Evolutionary conservation across 768 basidiomycete species (phyloP).

Genomic region (Mycena leptocephala): DNA sequence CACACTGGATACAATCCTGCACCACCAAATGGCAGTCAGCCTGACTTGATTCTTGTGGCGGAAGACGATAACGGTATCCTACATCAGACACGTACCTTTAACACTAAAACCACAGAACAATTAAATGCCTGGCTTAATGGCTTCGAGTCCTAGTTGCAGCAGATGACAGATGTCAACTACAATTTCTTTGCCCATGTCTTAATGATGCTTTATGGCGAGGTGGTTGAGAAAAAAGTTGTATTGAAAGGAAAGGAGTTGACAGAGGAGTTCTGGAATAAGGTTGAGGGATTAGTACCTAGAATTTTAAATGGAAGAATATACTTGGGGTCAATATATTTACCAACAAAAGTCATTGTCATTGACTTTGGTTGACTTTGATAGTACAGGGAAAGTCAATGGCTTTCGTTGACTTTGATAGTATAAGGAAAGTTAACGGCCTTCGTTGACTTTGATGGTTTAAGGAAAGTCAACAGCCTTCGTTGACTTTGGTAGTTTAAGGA

Average conservation of each 20-base stretch:
- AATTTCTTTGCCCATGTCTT: background rate
- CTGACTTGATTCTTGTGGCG: conserved; percentile 27
- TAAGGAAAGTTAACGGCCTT: too few species aligned
- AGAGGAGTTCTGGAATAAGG: background rate
- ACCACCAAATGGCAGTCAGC: conserved; percentile 35
- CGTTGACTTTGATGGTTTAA: too few species aligned
- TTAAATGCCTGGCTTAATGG: background rate
- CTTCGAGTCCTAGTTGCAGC: too few species aligned
- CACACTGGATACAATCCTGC: conserved; percentile 28
- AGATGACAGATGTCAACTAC: background rate
- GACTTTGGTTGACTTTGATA: background rate
- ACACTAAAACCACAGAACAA: conserved; percentile 25
- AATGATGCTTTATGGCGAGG: background rate
- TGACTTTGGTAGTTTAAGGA: too few species aligned
- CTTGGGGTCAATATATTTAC: too few species aligned
- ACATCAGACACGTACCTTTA: conserved; percentile 34
- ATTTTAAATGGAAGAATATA: too few species aligned
- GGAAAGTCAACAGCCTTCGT: too few species aligned
- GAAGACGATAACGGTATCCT: conserved; percentile 19
- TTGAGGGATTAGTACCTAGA: background rate
- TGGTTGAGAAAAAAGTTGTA: background rate
- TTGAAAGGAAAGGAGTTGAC: background rate
- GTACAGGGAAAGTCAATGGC: too few species aligned
- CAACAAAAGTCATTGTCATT: too few species aligned
- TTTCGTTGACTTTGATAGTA: too few species aligned